phyloP scores from a whole-genome alignment of 495 filamentous ascomycete species.

The Xeromyces bisporus region DNA sequence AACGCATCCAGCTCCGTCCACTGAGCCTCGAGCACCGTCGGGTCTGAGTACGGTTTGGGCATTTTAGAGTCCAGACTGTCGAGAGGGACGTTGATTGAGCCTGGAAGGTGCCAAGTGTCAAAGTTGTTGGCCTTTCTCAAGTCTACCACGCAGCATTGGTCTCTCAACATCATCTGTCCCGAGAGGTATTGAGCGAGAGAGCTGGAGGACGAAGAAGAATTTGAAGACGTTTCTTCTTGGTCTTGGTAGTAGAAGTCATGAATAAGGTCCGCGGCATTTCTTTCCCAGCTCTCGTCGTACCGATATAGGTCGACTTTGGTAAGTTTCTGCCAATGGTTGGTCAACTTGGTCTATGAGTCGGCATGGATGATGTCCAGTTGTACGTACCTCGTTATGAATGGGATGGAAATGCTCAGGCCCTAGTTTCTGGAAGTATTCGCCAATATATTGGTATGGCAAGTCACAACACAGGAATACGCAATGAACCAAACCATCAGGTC shows the following conservation, averaged over 20 bases:
- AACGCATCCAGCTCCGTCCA: conserved; percentile 29
- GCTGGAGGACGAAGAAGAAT: conserved; percentile 11
- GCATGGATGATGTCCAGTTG: too few species aligned
- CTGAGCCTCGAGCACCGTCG: conserved; percentile 24
- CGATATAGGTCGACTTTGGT: conserved; percentile 34
- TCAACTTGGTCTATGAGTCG: too few species aligned
- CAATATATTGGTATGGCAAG: conserved; percentile 46
- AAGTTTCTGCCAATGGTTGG: conserved; percentile 24
- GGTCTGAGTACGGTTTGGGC: conserved; percentile 28
- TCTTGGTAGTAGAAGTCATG: conserved; percentile 22
- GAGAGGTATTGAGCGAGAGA: conserved; percentile 10
- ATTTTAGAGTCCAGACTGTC: conserved; percentile 14
- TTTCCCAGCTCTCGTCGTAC: conserved; percentile 38
- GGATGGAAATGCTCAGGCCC: conserved; percentile 32
- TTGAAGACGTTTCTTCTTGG: too few species aligned
- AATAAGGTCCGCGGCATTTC: conserved; percentile 22
- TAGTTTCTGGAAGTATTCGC: conserved; percentile 41
- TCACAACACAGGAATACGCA: conserved; percentile 47
- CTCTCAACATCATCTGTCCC: conserved; percentile 11
- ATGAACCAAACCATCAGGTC: conserved; percentile 28
- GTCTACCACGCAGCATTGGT: conserved; percentile 22
- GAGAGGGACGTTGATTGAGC: conserved; percentile 28
- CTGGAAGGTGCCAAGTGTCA: conserved; percentile 25
- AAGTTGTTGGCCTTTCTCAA: conserved; percentile 25
- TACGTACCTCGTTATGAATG: conserved; percentile 37